Evolutionary conservation across 2,329 filamentous ascomycete species (phyloP).

Genomic region (Pezicula radicicola): DNA sequence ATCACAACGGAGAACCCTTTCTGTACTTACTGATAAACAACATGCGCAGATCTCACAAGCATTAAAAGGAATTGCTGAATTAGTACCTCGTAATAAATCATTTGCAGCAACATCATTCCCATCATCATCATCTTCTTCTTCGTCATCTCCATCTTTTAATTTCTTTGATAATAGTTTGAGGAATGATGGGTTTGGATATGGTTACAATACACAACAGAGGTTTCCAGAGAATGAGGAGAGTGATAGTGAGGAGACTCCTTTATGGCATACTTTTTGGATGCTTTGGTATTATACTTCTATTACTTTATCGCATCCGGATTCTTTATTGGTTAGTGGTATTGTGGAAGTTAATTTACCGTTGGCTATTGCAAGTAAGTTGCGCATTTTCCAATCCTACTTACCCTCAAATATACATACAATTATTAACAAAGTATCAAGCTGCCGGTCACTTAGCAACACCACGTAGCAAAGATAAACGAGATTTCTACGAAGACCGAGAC

Average conservation of each 20-base stretch:
- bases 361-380: conserved; percentile 4
- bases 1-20: conserved; percentile 2
- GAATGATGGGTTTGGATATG: too few species aligned
- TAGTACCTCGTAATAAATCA: conserved; percentile 3
- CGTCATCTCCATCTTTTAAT: too few species aligned
- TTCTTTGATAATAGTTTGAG: too few species aligned
- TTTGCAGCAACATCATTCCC: neutral
- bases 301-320: conserved; percentile 5
- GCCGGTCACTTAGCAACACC: conserved; percentile 7
- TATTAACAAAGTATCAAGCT: neutral
- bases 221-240: neutral
- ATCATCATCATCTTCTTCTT: too few species aligned
- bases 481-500: conserved; percentile 8
- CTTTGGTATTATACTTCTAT: conserved; percentile 6
- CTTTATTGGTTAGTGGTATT: conserved; percentile 1
- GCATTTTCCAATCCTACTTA: neutral
- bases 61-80: conserved; percentile 5
- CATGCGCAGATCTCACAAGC: conserved; percentile 8
- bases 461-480: conserved; percentile 7
- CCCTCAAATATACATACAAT: neutral
- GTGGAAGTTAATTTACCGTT: conserved; percentile 3
- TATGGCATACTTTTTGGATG: conserved; percentile 9
- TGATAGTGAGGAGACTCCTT: neutral
- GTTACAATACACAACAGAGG: neutral
- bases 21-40: conserved; percentile 6